phyloP scores from a whole-genome alignment of 2,329 filamentous ascomycete species.

The Ceratocystis variospora region DNA sequence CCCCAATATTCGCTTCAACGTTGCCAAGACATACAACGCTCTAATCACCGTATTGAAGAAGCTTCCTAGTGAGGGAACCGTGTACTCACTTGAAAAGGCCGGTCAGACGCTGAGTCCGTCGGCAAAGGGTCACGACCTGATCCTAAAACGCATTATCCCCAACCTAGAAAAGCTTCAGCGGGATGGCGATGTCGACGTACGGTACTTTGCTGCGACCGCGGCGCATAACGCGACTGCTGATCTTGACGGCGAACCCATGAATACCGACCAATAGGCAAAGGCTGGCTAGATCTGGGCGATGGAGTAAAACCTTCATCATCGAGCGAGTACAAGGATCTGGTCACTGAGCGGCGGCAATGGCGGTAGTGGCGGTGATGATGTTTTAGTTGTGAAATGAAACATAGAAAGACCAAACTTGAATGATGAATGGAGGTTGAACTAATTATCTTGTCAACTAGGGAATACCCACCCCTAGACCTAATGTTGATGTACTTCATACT shows the following conservation, averaged over 20 bases:
- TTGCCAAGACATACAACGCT: constrained; percentile 90
- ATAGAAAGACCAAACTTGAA: constrained; percentile 5
- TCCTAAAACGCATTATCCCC: constrained; percentile 73
- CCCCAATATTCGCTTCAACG: constrained; percentile 98
- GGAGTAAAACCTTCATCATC: not conserved
- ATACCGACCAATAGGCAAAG: constrained; percentile 47
- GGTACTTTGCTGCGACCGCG: constrained; percentile 92
- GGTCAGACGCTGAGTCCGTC: constrained; percentile 50
- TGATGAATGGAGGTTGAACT: constrained; percentile 6
- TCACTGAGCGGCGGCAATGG: constrained; percentile 8
- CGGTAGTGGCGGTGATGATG: not conserved
- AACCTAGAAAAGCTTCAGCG: constrained; percentile 91
- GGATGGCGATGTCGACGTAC: constrained; percentile 94
- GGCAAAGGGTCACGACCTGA: constrained; percentile 60
- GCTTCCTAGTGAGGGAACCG: constrained; percentile 74
- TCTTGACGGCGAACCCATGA: constrained; percentile 42
- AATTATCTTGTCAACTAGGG: not conserved
- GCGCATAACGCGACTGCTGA: constrained; percentile 44
- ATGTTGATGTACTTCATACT: not conserved
- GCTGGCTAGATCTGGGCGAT: not conserved
- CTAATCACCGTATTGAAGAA: constrained; percentile 85
- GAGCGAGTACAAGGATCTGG: constrained; percentile 25
- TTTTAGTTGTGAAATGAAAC: constrained; percentile 6
- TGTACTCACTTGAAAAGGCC: constrained; percentile 72
- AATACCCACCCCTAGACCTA: not conserved